These are phyloP conservation scores for Amanita thiersii DNA, from an alignment of 768 basidiomycete genomes.

Conservation along the genomic window DNA sequence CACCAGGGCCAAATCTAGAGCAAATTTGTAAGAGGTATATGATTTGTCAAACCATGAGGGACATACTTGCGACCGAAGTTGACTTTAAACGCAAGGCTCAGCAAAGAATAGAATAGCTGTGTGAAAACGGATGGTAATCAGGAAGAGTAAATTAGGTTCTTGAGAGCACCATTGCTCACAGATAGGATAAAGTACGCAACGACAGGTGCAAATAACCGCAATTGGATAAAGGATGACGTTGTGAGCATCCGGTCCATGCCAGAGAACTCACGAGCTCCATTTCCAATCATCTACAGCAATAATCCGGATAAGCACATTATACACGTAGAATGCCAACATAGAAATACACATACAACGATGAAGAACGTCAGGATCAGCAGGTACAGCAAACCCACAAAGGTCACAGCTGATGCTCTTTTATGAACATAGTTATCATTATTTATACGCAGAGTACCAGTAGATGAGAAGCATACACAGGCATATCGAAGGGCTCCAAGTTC, in stretches of 20 bases:
- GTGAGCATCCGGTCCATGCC: constrained; percentile 19
- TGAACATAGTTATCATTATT: not conserved
- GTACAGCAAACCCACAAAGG: constrained; percentile 48
- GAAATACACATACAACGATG: constrained; percentile 25
- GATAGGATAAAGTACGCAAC: constrained; percentile 23
- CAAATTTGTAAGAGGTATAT: not conserved
- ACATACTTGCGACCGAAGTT: constrained; percentile 42
- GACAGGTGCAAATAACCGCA: constrained; percentile 19
- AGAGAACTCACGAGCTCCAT: constrained; percentile 21
- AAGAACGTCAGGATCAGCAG: constrained; percentile 38
- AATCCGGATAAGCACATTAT: not conserved
- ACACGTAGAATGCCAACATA: not conserved
- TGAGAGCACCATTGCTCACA: constrained; percentile 13
- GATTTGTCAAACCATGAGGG: not conserved
- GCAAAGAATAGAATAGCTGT: constrained; percentile 53
- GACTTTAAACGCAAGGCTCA: constrained; percentile 55
- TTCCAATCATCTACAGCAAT: constrained; percentile 23
- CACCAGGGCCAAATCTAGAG: constrained; percentile 36
- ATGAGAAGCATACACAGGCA: constrained; percentile 38
- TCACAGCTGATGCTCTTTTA: constrained; percentile 41
- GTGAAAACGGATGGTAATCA: constrained; percentile 16
- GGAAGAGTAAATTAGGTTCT: constrained; percentile 9
- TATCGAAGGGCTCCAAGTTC: constrained; percentile 51
- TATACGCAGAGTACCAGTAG: not conserved
- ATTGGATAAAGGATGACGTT: constrained; percentile 18